These are phyloP conservation scores for Globisporangium megalacanthum DNA, from an alignment of 352 stramenopile species.

Conservation along the genomic window DNA sequence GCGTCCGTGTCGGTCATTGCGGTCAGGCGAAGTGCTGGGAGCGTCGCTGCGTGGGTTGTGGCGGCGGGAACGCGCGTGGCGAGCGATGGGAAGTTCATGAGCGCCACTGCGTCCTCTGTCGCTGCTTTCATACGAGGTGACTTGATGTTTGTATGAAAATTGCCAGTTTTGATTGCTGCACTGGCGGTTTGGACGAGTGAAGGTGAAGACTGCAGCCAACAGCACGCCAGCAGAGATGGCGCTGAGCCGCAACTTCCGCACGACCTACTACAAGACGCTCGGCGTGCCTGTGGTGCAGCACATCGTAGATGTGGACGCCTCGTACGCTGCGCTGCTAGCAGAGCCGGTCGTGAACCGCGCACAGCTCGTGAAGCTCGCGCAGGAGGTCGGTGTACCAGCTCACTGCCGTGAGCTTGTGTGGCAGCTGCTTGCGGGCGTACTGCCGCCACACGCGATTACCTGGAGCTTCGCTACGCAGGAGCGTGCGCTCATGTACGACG, in stretches of 20 bases:
- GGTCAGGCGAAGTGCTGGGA: background rate
- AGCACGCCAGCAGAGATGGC: constrained; percentile 27
- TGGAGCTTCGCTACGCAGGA: constrained; percentile 59
- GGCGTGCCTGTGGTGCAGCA: constrained; percentile 80
- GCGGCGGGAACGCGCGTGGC: background rate
- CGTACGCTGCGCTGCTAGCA: constrained; percentile 57
- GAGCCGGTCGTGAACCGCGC: constrained; percentile 50
- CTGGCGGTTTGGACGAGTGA: background rate
- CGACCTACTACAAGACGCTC: constrained; percentile 87
- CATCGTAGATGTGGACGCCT: constrained; percentile 76
- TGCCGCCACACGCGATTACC: constrained; percentile 49
- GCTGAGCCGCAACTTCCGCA: constrained; percentile 74
- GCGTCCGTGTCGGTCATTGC: constrained; percentile 22
- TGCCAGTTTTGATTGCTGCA: background rate
- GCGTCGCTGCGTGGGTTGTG: background rate
- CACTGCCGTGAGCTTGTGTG: constrained; percentile 48
- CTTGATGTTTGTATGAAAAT: background rate
- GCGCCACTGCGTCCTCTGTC: background rate
- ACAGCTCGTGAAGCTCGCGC: constrained; percentile 66
- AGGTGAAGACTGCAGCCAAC: too few relatives aligned
- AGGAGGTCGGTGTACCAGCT: constrained; percentile 64
- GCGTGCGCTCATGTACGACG: constrained; percentile 54
- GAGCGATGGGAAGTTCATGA: constrained; percentile 1
- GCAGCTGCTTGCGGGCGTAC: constrained; percentile 49
- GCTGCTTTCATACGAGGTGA: background rate